phyloP scores from a whole-genome alignment of 345 rosid species.

The Psidium guajava region DNA sequence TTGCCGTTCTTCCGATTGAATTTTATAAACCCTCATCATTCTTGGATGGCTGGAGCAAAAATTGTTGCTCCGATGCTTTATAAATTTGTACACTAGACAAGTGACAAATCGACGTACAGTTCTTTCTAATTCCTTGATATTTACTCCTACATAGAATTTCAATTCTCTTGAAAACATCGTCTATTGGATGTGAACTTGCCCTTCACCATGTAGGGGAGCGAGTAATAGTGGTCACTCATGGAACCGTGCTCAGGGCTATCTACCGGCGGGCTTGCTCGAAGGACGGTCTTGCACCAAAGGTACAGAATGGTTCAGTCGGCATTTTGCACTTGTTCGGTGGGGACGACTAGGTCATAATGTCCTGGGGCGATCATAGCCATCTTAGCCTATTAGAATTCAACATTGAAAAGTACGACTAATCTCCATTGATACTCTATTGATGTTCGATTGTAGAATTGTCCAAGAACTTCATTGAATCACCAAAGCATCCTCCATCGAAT shows the following conservation, averaged over 20 bases:
- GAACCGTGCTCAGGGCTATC: conserved; percentile 60
- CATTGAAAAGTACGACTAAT: too few relatives aligned
- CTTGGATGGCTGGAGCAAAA: not conserved
- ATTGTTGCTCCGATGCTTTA: not conserved
- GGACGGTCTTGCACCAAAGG: conserved; percentile 19
- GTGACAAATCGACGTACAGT: too few relatives aligned
- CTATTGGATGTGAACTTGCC: not conserved
- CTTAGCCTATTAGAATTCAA: not conserved
- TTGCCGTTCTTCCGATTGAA: too few relatives aligned
- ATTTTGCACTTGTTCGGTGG: not conserved
- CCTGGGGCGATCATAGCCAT: not conserved
- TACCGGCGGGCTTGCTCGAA: conserved; percentile 52
- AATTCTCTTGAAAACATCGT: not conserved
- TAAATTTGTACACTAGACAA: not conserved
- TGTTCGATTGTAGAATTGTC: too few relatives aligned
- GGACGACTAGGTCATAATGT: not conserved
- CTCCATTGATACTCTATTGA: too few relatives aligned
- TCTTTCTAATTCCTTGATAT: not conserved
- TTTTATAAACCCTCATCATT: too few relatives aligned
- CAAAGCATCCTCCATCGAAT: too few relatives aligned
- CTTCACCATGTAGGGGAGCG: conserved; percentile 35
- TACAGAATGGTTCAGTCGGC: conserved; percentile 40
- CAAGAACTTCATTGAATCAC: too few relatives aligned
- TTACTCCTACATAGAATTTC: not conserved
- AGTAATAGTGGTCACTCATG: conserved; percentile 60